These are phyloP conservation scores for Tricholoma hemisulphureum DNA, from an alignment of 768 basidiomycete genomes.

Conservation along the genomic window DNA sequence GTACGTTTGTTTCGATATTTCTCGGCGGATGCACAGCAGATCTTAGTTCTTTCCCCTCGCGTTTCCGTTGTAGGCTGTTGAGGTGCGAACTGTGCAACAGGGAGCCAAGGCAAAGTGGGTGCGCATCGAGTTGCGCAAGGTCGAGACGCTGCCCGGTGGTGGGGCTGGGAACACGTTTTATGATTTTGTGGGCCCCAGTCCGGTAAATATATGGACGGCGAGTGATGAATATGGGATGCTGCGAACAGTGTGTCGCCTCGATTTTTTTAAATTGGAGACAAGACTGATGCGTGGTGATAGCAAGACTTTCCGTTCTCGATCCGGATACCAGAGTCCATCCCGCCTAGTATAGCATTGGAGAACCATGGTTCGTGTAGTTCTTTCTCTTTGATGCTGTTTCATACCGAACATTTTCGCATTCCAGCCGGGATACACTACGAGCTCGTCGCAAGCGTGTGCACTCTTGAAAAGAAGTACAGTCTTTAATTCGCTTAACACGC, in stretches of 20 bases:
- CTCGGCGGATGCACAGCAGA: background rate
- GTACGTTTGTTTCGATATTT: slow-evolving; percentile 47
- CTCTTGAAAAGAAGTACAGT: slow-evolving; percentile 79
- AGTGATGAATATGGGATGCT: slow-evolving; percentile 71
- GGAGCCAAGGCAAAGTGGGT: slow-evolving; percentile 92
- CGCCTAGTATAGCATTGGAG: slow-evolving; percentile 80
- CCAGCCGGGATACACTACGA: slow-evolving; percentile 87
- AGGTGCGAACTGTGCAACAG: slow-evolving; percentile 71
- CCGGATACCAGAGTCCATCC: slow-evolving; percentile 89
- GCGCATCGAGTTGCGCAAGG: slow-evolving; percentile 85
- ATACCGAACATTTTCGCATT: background rate
- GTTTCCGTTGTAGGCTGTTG: slow-evolving; percentile 60
- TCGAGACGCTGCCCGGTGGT: slow-evolving; percentile 78
- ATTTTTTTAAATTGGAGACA: slow-evolving; percentile 5
- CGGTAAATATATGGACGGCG: slow-evolving; percentile 80
- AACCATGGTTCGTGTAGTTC: slow-evolving; percentile 55
- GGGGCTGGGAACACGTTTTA: slow-evolving; percentile 68
- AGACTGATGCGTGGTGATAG: slow-evolving; percentile 35
- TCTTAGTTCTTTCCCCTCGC: background rate
- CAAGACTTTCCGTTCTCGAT: slow-evolving; percentile 89
- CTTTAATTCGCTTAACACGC: background rate
- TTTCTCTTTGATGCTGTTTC: background rate
- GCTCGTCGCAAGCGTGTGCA: slow-evolving; percentile 82
- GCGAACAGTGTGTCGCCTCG: slow-evolving; percentile 52
- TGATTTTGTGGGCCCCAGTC: slow-evolving; percentile 79